Conservation (phyloP, 2,329 filamentous ascomycete species). For the Pyricularia grisea region DNA sequence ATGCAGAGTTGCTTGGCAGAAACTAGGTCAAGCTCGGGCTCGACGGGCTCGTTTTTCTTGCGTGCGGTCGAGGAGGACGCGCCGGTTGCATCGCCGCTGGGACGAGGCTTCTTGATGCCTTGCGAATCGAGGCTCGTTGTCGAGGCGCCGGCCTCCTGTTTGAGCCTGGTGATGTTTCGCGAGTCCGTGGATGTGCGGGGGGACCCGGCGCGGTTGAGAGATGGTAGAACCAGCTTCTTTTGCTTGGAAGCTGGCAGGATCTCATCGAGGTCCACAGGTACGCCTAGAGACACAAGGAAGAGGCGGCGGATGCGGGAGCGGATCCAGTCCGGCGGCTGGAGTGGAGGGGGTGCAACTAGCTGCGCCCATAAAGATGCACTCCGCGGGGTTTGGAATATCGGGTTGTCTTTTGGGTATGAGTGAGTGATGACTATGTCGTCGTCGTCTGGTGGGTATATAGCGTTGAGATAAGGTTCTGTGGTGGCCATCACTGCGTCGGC, state of each 20-base stretch:
- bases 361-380: constrained; percentile 93
- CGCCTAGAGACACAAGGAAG: constrained; percentile 90
- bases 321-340: constrained; percentile 96
- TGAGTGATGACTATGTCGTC: constrained; percentile 32
- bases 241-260: constrained; percentile 95
- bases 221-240: constrained; percentile 92
- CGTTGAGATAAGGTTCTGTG: constrained; percentile 56
- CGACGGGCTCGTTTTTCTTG: constrained; percentile 49
- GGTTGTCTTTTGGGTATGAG: constrained; percentile 41
- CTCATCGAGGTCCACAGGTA: constrained; percentile 93
- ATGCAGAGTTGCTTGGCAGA: constrained; percentile 68
- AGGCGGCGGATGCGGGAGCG: constrained; percentile 88
- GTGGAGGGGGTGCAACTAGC: constrained; percentile 84
- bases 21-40: constrained; percentile 70
- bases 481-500: constrained; percentile 50
- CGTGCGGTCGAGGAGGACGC: constrained; percentile 26
- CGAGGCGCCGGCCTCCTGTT: constrained; percentile 43
- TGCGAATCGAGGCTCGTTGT: constrained; percentile 51
- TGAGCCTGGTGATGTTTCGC: constrained; percentile 21
- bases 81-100: background rate
- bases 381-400: constrained; percentile 74
- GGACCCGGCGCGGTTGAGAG: constrained; percentile 46
- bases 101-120: constrained; percentile 36
- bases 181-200: constrained; percentile 46
- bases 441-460: constrained; percentile 52